Base-by-base conservation (phyloP, 257 asterid genomes). In the Rhazya stricta region DNA sequence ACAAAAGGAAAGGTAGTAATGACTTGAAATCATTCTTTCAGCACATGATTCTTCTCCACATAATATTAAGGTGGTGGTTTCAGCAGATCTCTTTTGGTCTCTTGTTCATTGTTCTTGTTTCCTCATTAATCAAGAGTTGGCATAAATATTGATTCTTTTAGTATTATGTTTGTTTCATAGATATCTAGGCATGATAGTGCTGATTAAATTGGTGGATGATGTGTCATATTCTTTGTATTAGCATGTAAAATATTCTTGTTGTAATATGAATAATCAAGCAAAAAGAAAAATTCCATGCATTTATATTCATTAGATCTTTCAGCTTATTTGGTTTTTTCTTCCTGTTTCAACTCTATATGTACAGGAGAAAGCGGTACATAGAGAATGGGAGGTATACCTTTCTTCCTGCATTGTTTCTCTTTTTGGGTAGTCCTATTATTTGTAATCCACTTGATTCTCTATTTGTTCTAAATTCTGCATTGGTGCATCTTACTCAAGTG, bases 221-320 rank as follows among this genome's bases (percentile, higher is more conserved):
- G 6, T 48, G 15, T 36, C 66, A 53, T 37, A 71, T 48, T 71
- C 43, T 36, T 77, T 48, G 54, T 77, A 57, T 57, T 30, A 36
- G 9, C 23, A 54, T 77, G 69, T 69, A 41, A 25, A 16, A 67
- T 25, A 36, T 45, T 69, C 41, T 42, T 60, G 43, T 34, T 57
- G 29, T 15, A 15, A 5, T 72, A 6, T 12, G 7, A 29, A 29
- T 30, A 27, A 69, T 69, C 16, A 69, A 67, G 3, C 37, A 18
- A 16, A 68, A 3, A 42, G 37, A 41, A n/a, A 67, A 67, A 9
- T 41, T 18, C 19, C 11, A 10, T 39, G 70, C 43, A 39, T 36
- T 16, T 36, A 30, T 63, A 15, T 39, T 19, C 27, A 19, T 67
- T 15, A 21, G 21, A 9, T 8, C 13, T 39, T 39, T 37, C 8